These are phyloP conservation scores for Vanrija sp. DNA, from an alignment of 1,284 basidiomycete genomes.

Conservation along the genomic window DNA sequence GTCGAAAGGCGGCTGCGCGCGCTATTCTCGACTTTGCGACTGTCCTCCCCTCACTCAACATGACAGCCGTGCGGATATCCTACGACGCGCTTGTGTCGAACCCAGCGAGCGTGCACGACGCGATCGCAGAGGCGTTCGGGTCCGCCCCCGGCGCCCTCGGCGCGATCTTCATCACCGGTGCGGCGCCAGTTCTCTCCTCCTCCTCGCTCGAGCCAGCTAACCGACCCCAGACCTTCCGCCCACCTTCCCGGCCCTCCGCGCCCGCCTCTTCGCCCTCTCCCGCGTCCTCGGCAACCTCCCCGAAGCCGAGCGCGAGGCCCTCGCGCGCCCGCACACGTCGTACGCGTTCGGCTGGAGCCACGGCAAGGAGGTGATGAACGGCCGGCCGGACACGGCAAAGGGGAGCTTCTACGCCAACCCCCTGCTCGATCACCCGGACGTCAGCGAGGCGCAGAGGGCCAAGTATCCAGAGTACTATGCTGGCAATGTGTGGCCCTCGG, in stretches of 20 bases:
- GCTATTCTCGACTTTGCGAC: not conserved
- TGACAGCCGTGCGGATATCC: slow-evolving; percentile 59
- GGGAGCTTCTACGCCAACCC: slow-evolving; percentile 93
- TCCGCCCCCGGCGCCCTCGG: slow-evolving; percentile 69
- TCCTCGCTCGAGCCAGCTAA: not conserved
- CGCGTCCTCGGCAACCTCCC: slow-evolving; percentile 70
- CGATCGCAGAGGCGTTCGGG: slow-evolving; percentile 73
- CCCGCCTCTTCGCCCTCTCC: slow-evolving; percentile 66
- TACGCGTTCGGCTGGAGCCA: slow-evolving; percentile 81
- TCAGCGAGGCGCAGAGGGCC: slow-evolving; percentile 55
- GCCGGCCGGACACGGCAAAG: slow-evolving; percentile 69
- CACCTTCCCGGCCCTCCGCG: slow-evolving; percentile 61
- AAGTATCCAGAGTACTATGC: slow-evolving; percentile 61
- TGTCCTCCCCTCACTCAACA: not conserved
- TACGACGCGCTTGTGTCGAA: slow-evolving; percentile 61
- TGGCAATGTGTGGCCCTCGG: slow-evolving; percentile 60
- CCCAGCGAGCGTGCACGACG: slow-evolving; percentile 58
- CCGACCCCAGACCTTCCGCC: slow-evolving; percentile 61
- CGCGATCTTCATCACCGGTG: slow-evolving; percentile 65
- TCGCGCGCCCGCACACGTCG: slow-evolving; percentile 51
- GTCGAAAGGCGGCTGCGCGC: not conserved
- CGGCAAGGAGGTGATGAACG: slow-evolving; percentile 95
- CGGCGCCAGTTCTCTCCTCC: slow-evolving; percentile 5
- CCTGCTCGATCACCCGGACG: slow-evolving; percentile 60
- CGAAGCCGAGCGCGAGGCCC: slow-evolving; percentile 59